Base-by-base conservation (phyloP, 345 rosid species). In the Gossypium raimondii region DNA sequence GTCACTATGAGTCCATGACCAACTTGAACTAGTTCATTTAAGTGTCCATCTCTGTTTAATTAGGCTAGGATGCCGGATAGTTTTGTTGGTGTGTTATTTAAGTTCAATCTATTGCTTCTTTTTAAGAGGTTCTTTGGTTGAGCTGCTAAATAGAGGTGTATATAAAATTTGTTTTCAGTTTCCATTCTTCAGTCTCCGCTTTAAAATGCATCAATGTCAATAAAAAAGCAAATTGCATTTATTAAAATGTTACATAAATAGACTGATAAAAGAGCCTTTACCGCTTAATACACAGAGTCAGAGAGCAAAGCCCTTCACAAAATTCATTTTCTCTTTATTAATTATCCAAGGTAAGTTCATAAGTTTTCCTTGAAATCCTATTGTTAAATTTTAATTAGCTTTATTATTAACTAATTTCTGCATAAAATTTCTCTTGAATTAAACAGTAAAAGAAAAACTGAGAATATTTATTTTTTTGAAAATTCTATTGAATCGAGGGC, bases 31-130 rank as follows among this genome's bases (percentile, higher is more conserved):
- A 14, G 57, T 50, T 67, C 56, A 47, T 47, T 7, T 20, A 22
- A 22, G 47, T 67, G 38, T 2, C 18, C 7, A 34, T 34, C 18
- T 13, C 57, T 22, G 41, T 67, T 67, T 65, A 43, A 10, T 45
- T 7, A 45, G 53, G 18, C 13, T 51, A 52, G 17, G 45, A 14
- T 25, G 73, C 13, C 1, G 57, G 72, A 48, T 24, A 3, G 20
- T 48, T 67, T 24, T 67, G 14, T 67, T 3, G 6, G 3, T 48
- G 13, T 8, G 20, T 27, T 50, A 27, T 27, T 50, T 25, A 51
- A 16, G 59, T 69, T 69, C 22, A 27, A 69, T 50, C 3, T 27
- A 1, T 73, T 78, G 18, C 70, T 67, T 52, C 56, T 50, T 20
- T 34, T 2, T 12, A 44, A 20, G 18, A 48, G 25, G 43, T 16